phyloP scores from a whole-genome alignment of 441 rosid genomes.

The Pelargonium australe region DNA sequence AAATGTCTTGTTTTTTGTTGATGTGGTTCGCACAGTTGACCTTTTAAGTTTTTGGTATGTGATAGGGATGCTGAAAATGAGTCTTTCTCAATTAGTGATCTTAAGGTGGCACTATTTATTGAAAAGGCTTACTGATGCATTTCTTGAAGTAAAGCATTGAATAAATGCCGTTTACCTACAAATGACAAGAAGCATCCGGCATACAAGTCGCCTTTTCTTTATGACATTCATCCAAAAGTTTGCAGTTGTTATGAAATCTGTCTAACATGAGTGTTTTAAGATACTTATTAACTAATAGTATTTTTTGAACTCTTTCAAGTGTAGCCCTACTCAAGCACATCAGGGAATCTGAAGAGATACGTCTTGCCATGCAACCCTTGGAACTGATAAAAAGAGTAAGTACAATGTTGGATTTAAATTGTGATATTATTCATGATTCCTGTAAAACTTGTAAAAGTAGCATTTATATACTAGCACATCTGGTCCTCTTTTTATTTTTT shows the following conservation, averaged over 20 bases:
- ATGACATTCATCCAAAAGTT: background rate
- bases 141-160: background rate
- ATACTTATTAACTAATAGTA: conserved; percentile 8
- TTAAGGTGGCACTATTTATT: background rate
- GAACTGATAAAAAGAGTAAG: conserved; percentile 71
- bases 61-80: background rate
- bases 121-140: background rate
- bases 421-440: background rate
- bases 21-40: background rate
- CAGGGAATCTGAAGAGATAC: conserved; percentile 69
- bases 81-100: background rate
- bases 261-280: background rate
- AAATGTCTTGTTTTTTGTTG: no score
- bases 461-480: background rate
- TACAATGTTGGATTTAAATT: background rate
- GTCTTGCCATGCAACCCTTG: conserved; percentile 76
- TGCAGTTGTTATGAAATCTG: background rate
- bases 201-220: background rate
- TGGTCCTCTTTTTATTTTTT: background rate
- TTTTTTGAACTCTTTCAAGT: conserved; percentile 17
- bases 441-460: background rate
- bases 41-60: background rate
- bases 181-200: background rate
- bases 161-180: background rate
- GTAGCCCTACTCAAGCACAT: conserved; percentile 54